Evolutionary conservation across 768 basidiomycete genomes (phyloP), one percentile per base, ranked within the genome.

Genomic region (Ramaria rubella): DNA sequence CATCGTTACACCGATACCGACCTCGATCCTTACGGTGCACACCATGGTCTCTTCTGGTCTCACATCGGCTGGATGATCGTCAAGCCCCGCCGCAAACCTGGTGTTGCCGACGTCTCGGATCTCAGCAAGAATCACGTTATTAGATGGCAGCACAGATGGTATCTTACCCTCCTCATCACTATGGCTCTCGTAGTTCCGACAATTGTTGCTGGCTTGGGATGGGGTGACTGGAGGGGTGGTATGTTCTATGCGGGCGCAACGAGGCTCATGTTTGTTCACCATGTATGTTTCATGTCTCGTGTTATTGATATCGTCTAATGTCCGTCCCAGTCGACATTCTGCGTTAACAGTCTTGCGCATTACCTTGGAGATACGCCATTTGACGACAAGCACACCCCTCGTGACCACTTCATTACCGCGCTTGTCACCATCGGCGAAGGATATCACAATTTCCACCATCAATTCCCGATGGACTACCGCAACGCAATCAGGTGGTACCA

Each of bases 401-500:
- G 86, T 52, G 92, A 95, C 70, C 93, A 94, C 71, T 68, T 93
- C 59, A 68, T 94, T 67, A 94, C 93, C 29, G 94, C 94, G 2
- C 75, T 96, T 29, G 86, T 83, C 59, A 96, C 94, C 34, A 85
- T 94, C 65, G 94, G 94, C 53, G 94, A 97, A 71, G 94, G 94
- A 15, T 97, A 97, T 75, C 94, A 97, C 78, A 97, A 97, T 72
- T 95, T 95, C 82, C 94, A 97, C 74, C 94, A 97, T 67, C 83
- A 82, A 58, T 95, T 95, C 81, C 94, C 94, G 6, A 92, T 92
- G 89, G 94, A 97, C 70, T 97, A 94, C 75, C 82, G 94, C 24
- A 95, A 95, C 66, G 94, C 94, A 56, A 92, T 95, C 77, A 91
- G 78, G 70, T 92, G 90, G 90, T 90, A 88, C 70, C 90, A 93